Evolutionary conservation across 2,329 filamentous ascomycete genomes (phyloP), one percentile per base, ranked within the genome.

Genomic region (Xylaria sp.): DNA sequence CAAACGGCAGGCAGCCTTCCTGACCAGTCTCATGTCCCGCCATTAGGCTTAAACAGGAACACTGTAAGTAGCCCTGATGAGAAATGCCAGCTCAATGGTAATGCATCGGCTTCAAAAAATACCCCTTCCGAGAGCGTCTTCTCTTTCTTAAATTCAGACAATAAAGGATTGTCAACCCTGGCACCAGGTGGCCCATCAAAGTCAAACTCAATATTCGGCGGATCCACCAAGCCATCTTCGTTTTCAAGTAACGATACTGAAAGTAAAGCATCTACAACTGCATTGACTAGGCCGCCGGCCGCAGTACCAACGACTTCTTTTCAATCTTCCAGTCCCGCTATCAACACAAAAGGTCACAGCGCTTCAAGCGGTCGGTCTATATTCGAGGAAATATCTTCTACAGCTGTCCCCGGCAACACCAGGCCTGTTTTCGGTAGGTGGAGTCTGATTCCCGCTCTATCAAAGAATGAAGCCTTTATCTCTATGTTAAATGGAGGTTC

Each of bases 341-440:
- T 4, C 9, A 48, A 7, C 3, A 4, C 51, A 12, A 50, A 61
- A 37, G 62, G 23, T 12, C 12, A 56, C 9, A 71, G 66, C 18
- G 69, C 12, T 15, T n/a, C 46, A 5, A 48, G n/a, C 13, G 3
- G 23, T 15, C 23, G 5, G 20, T 12, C 60, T 60, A 56, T 46
- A 18, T 67, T 60, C 48, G 5, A 48, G 41, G 23, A 34, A 56
- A 41, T n/a, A 28, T 23, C 48, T 23, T 20, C 58, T 52, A 32
- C 51, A 34, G 48, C n/a, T 37, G 9, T n/a, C 37, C 13, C 41
- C 20, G 51, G n/a, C 15, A 54, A 44, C 12, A 41, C 28, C 25
- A 32, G 34, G 44, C 48, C 63, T 48, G n/a, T 28, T 58, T 23
- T 15, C 9, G 63, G 70, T 70, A 71, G 55, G 70, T 56, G 23